Conservation (phyloP, 2,329 filamentous ascomycete species). For the Sporothrix globosa region DNA sequence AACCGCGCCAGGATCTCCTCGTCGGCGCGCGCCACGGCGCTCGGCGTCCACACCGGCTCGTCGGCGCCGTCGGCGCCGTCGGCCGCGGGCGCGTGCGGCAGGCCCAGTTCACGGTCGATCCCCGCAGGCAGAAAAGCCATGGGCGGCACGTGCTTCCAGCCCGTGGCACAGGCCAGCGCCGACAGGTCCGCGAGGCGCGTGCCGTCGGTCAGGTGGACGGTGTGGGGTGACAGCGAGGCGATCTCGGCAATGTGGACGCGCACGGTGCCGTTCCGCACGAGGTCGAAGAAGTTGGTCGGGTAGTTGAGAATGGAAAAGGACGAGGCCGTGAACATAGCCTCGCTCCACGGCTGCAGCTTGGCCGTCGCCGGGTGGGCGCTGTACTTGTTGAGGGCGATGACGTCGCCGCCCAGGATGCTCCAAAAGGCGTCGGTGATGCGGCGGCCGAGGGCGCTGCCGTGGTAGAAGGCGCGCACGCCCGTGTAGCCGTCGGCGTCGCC, state of each 20-base stretch:
- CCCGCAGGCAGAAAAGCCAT: slow-evolving; percentile 57
- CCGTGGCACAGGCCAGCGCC: slow-evolving; percentile 57
- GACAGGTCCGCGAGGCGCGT: slow-evolving; percentile 52
- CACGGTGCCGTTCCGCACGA: slow-evolving; percentile 57
- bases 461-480: slow-evolving; percentile 57
- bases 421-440: slow-evolving; percentile 61
- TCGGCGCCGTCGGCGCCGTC: slow-evolving; percentile 37
- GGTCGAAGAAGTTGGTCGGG: slow-evolving; percentile 59
- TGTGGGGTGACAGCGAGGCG: slow-evolving; percentile 48
- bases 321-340: slow-evolving; percentile 57
- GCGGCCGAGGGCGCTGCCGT: slow-evolving; percentile 60
- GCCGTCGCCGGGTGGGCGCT: slow-evolving; percentile 56
- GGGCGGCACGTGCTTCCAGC: slow-evolving; percentile 59
- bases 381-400: slow-evolving; percentile 57
- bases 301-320: slow-evolving; percentile 65
- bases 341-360: slow-evolving; percentile 58
- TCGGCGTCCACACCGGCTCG: slow-evolving; percentile 43
- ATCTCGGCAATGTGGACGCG: slow-evolving; percentile 59
- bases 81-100: slow-evolving; percentile 48
- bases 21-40: slow-evolving; percentile 52
- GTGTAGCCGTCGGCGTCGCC: slow-evolving; percentile 64
- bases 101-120: slow-evolving; percentile 52
- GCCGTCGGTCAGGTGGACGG: slow-evolving; percentile 57
- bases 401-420: slow-evolving; percentile 59
- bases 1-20: slow-evolving; percentile 57